These are phyloP conservation scores for Wilhelminamyces savonicus DNA, from an alignment of 805 yeast species.

Conservation along the genomic window DNA sequence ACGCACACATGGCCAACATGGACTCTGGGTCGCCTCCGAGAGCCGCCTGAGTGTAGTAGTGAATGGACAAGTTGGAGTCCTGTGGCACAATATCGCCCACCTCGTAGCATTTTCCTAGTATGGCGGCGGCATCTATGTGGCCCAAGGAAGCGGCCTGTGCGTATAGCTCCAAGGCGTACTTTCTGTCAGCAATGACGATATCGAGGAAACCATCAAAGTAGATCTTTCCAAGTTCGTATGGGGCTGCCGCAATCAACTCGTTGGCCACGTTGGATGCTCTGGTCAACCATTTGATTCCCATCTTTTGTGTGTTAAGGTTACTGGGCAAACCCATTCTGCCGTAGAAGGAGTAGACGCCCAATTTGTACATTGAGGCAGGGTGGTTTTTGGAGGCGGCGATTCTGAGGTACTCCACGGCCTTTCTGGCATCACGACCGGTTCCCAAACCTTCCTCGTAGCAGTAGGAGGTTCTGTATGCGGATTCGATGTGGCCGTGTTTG, in stretches of 20 bases:
- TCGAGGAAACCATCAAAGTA: conserved; percentile 81
- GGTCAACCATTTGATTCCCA: conserved; percentile 88
- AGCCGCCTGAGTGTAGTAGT: conserved; percentile 90
- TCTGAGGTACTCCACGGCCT: conserved; percentile 75
- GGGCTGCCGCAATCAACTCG: conserved; percentile 86
- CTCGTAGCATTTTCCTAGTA: conserved; percentile 81
- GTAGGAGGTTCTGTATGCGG: conserved; percentile 84
- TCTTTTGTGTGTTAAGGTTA: conserved; percentile 64
- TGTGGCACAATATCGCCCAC: conserved; percentile 69
- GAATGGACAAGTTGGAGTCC: conserved; percentile 80
- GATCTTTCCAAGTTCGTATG: conserved; percentile 83
- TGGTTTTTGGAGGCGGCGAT: conserved; percentile 89
- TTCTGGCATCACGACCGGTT: conserved; percentile 78
- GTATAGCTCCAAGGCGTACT: conserved; percentile 80
- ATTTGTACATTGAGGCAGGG: conserved; percentile 93
- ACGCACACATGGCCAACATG: conserved; percentile 92
- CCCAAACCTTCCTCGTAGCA: conserved; percentile 96
- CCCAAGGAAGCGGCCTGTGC: conserved; percentile 87
- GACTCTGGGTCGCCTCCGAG: conserved; percentile 80
- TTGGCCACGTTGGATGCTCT: conserved; percentile 82
- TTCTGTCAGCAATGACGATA: conserved; percentile 74
- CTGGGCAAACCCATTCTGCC: conserved; percentile 76
- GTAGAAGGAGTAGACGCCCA: conserved; percentile 82
- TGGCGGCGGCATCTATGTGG: conserved; percentile 71
- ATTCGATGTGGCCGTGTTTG: conserved; percentile 86